A percentile compares a stretch with the other conserved stretches of the same genome.
Evolutionary conservation across 2,329 filamentous ascomycete species (phyloP).

Genomic region (Alternaria conjuncta): DNA sequence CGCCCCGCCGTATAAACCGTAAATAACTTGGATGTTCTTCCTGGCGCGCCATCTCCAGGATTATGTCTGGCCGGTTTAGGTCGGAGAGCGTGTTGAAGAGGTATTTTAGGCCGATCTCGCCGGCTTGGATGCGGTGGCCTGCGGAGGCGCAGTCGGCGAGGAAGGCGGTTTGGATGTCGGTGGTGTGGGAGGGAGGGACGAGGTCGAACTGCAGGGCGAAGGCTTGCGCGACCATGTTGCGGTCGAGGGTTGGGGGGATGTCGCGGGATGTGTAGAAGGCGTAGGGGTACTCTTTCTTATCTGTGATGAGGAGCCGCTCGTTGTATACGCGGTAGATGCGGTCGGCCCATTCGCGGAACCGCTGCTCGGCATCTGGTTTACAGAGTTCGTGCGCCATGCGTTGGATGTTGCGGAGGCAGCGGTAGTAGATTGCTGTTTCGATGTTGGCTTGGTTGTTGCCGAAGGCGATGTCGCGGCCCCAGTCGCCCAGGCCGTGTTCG

Average conservation of each 20-base stretch:
- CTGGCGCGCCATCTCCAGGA: constrained; percentile 54
- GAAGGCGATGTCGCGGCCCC: constrained; percentile 53
- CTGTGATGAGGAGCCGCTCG: constrained; percentile 22
- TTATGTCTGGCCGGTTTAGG: constrained; percentile 46
- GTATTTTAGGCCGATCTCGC: constrained; percentile 53
- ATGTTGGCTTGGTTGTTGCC: constrained; percentile 56
- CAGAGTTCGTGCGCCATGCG: constrained; percentile 42
- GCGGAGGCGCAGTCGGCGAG: constrained; percentile 31
- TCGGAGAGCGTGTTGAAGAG: constrained; percentile 53
- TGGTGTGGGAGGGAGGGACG: constrained; percentile 31
- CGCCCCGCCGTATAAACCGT: constrained; percentile 55
- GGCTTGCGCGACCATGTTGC: constrained; percentile 51
- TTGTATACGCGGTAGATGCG: constrained; percentile 30
- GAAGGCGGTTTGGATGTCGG: constrained; percentile 38
- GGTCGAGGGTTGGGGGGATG: constrained; percentile 38
- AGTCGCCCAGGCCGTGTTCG: constrained; percentile 54
- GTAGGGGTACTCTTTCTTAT: constrained; percentile 39
- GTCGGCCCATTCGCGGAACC: constrained; percentile 29
- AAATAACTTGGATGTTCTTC: constrained; percentile 58
- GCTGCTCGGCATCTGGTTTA: constrained; percentile 12
- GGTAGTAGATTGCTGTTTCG: constrained; percentile 54
- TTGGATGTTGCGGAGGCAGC: constrained; percentile 37
- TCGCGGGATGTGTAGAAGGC: constrained; percentile 52
- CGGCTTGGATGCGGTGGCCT: constrained; percentile 46
- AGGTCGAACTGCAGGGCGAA: constrained; percentile 47